Base-by-base conservation (phyloP, 208 protist genomes). In the Wallacemonas rigidus region DNA sequence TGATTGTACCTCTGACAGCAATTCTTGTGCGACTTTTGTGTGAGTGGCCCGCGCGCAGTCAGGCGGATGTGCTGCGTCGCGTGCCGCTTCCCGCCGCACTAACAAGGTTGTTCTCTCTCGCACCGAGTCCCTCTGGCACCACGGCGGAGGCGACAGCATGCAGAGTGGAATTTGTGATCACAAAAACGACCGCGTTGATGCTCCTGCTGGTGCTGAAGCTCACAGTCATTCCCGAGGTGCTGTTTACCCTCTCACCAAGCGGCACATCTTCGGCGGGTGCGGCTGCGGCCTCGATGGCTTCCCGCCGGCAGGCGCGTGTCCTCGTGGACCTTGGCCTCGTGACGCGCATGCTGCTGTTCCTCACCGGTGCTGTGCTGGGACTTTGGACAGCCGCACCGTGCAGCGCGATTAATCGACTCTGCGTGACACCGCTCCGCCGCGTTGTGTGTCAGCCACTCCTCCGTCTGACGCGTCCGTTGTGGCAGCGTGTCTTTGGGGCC, bases 191-290 rank as follows among this genome's bases (percentile, higher is more conserved):
- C 5, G 60, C 36, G 38, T 39, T 75, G 17, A 44, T 84, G 12
- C 35, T 90, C 3, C 44, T 89, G 44, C 83, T 84, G 0, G 53
- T 93, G 26, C 12, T 88, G 54, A 83, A 86, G 71, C 75, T 90
- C 2, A 54, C 85, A 14, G 57, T 89, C 6, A 75, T 57, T 58
- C 85, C 85, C 3, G 70, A 73, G 35, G 81, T 48, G 45, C 55
- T 65, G 7, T 50, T 62, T 36, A 53, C 57, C 26, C 35, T 48
- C 43, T 40, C 65, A 39, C 74, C 14, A 53, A 88, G 64, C 74
- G 84, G 53, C 56, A 43, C 17, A 4, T 36, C 35, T 38, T 4
- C 61, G 6, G 51, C 51, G 0, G 56, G 14, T 38, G 14, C 56
- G 9, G 56, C 56, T 7, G 1, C 26, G 6, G 35, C 56, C 6